phyloP scores from a whole-genome alignment of 225 moss, liverwort and hornwort species.

The Physcomitrellopsis africana region DNA sequence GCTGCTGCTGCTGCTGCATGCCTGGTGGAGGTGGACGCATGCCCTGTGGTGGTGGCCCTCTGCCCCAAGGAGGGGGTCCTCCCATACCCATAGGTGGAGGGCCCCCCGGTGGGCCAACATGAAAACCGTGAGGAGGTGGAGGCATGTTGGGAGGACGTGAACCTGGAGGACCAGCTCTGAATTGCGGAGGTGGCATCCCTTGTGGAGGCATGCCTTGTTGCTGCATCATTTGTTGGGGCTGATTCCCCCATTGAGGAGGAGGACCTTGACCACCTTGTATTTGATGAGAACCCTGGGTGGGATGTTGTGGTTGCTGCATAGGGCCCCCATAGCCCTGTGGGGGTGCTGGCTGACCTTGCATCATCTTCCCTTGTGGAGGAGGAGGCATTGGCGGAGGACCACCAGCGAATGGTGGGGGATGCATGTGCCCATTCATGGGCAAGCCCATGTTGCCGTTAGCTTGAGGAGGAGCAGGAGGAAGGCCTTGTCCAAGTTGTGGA shows the following conservation, averaged over 20 bases:
- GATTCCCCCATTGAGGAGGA: constrained; percentile 48
- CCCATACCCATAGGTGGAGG: constrained; percentile 85
- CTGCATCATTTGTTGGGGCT: constrained; percentile 54
- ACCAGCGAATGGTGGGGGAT: constrained; percentile 68
- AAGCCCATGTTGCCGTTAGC: constrained; percentile 79
- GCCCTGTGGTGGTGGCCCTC: constrained; percentile 82
- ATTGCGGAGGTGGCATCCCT: constrained; percentile 56
- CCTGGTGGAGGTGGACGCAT: constrained; percentile 79
- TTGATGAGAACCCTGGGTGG: constrained; percentile 34
- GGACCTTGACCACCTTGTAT: constrained; percentile 50
- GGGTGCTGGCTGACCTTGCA: constrained; percentile 51
- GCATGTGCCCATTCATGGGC: constrained; percentile 77
- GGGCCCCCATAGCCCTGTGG: constrained; percentile 61
- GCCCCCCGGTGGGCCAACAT: constrained; percentile 54
- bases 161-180: constrained; percentile 70
- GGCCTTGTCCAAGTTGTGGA: constrained; percentile 84
- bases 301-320: constrained; percentile 47
- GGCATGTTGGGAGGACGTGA: constrained; percentile 78
- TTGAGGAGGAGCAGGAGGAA: constrained; percentile 68
- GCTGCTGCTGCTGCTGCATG: constrained; percentile 57
- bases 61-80: constrained; percentile 82
- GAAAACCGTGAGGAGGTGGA: constrained; percentile 82
- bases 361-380: constrained; percentile 78
- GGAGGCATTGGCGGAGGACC: constrained; percentile 88
- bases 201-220: constrained; percentile 55